Conservation (phyloP, 257 asterid species). For the Capsicum chinense region DNA sequence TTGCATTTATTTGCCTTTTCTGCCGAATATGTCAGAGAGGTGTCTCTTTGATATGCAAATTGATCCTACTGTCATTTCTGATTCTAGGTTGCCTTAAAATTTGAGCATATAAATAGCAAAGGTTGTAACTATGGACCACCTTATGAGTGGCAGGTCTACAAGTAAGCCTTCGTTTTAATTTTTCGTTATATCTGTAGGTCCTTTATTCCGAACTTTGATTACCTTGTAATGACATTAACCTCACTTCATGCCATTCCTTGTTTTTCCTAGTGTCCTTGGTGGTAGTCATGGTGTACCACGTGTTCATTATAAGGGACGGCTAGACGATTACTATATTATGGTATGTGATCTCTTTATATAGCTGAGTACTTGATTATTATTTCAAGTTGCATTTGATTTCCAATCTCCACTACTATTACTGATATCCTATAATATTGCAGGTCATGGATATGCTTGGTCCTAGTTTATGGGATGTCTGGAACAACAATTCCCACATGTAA, state of each 20-base stretch:
- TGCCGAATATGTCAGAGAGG: constrained; percentile 6
- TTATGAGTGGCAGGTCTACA: constrained; percentile 64
- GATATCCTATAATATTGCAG: constrained; percentile 26
- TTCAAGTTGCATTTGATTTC: constrained; percentile 10
- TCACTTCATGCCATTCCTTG: constrained; percentile 12
- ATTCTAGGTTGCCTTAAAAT: constrained; percentile 52
- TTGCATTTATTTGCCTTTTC: background rate
- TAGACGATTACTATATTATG: constrained; percentile 51
- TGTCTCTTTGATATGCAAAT: background rate
- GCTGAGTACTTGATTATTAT: background rate
- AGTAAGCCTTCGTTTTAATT: constrained; percentile 38
- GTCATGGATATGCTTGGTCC: constrained; percentile 53
- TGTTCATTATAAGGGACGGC: constrained; percentile 56
- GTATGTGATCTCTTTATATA: constrained; percentile 34
- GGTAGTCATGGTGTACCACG: constrained; percentile 58
- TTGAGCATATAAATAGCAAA: constrained; percentile 58
- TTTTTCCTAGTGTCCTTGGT: constrained; percentile 40
- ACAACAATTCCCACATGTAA: constrained; percentile 65
- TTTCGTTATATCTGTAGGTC: background rate
- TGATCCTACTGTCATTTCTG: constrained; percentile 11
- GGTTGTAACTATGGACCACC: constrained; percentile 59
- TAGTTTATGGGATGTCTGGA: constrained; percentile 98
- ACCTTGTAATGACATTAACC: background rate
- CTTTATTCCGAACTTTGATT: background rate
- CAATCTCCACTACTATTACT: background rate